Base-by-base conservation (phyloP, 345 rosid genomes). In the Stellera chamaejasme region DNA sequence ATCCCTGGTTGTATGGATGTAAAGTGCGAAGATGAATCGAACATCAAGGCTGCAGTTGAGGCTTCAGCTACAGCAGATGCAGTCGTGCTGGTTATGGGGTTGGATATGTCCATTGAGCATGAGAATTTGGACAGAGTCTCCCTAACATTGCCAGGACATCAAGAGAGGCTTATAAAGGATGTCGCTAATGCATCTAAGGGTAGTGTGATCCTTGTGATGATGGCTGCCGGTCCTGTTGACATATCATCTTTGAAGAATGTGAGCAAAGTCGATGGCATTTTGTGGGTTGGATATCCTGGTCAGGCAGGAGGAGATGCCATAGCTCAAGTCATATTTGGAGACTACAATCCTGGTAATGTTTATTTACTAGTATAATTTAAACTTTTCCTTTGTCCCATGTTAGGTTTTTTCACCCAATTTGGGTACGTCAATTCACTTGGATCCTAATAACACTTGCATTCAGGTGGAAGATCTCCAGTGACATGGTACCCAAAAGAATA, bases 231-330 rank as follows among this genome's bases (percentile, higher is more conserved):
- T 43, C 83, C 82, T 13, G 44, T 81, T 61, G 78, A 81, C 52
- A 43, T 78, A 45, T 63, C 83, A 2, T 79, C 74, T 51, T 72
- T 73, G 10, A 62, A 45, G 59, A 66, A 69, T 11, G 11, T 56
- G 50, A 53, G 28, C 7, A 58, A 59, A 36, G 66, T 77, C 23
- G 61, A 66, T 4, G 81, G 68, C 16, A 77, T 81, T 25, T 41
- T 81, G 53, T 81, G 82, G 82, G 82, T 73, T 0, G 86, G 82
- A 9, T 81, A 75, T 52, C 86, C 82, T 3, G 82, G 82, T 45
- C 74, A 81, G 65, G 82, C 70, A 10, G 82, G 86, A 26, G 86
- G 82, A 52, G 78, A 63, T 27, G 82, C 77, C 58, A 64, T 75
- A 11, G 80, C 82, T 23, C 67, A 77, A 39, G 72, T 81, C 45